These are phyloP conservation scores for Volutella citrinella DNA, from an alignment of 2,329 filamentous ascomycete genomes.

Conservation along the genomic window DNA sequence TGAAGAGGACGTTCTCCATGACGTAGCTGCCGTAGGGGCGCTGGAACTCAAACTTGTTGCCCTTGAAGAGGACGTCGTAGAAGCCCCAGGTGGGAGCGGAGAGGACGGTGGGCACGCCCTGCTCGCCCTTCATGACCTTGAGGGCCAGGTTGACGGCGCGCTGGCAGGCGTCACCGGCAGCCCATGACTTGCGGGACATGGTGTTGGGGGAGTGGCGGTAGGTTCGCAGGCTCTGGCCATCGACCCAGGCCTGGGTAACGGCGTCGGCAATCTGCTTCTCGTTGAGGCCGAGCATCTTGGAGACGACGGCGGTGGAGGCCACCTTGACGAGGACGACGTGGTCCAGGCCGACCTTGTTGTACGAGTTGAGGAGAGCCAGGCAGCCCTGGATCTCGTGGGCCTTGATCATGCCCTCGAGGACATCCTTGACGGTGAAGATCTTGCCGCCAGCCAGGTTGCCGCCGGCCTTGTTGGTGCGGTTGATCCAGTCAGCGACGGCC, in stretches of 20 bases:
- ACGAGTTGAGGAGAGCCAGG: constrained; percentile 94
- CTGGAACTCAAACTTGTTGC: constrained; percentile 95
- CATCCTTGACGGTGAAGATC: constrained; percentile 83
- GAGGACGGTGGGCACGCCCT: constrained; percentile 86
- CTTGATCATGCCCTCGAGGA: constrained; percentile 98
- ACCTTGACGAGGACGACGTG: constrained; percentile 99
- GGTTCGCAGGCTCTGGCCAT: constrained; percentile 92
- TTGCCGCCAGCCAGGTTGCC: constrained; percentile 83
- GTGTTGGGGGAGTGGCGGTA: constrained; percentile 98
- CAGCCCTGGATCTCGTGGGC: constrained; percentile 99
- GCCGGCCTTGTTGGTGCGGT: constrained; percentile 75
- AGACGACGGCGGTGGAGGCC: constrained; percentile 88
- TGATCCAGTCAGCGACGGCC: constrained; percentile 95
- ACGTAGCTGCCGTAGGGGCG: constrained; percentile 96
- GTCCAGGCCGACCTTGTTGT: constrained; percentile 97
- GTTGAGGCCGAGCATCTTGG: constrained; percentile 87
- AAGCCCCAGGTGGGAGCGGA: constrained; percentile 95
- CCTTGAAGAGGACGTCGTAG: constrained; percentile 97
- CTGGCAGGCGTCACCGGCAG: constrained; percentile 96
- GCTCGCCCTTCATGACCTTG: constrained; percentile 88
- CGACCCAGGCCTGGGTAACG: constrained; percentile 95
- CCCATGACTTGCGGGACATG: constrained; percentile 99
- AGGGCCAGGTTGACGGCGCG: constrained; percentile 87
- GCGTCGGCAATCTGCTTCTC: constrained; percentile 93
- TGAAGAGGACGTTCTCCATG: constrained; percentile 99